Evolutionary conservation across 169 alveolate species (phyloP), one percentile per base, ranked within the genome.

Genomic region (Plasmodium gaboni): DNA sequence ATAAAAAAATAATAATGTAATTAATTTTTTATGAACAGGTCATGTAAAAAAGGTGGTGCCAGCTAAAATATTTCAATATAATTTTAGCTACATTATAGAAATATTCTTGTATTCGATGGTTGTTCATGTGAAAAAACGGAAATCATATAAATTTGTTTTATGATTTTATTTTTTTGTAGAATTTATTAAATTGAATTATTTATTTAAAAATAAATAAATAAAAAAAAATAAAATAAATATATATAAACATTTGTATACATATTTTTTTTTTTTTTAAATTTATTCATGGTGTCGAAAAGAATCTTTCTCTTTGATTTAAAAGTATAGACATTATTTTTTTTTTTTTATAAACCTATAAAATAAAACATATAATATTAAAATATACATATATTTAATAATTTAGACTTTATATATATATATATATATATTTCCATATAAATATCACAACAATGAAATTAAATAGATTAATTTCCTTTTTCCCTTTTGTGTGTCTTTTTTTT

Each of bases 391-490:
- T 38, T 38, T 38, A 38, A 38, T 38, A 38, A 5, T 38, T 38
- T 38, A 9, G 9, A 38, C 46, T 32, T 5, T 38, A 19, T 19
- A 19, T 19, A 19, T 74, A 74, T 26, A 22, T 17, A 57, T 38
- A 57, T 38, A 38, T 38, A 32, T 5, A 32, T 32, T 32, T 5
- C 5, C 46, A 38, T 38, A 38, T 38, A 5, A 24, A 19, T 38
- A n/a, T 53, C 32, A 42, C 44, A n/a, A 83, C 70, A 85, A 73
- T 63, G 50, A 83, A 70, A 22, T 53, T 83, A 28, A 68, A 83
- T 46, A 22, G 15, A 50, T 53, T 83, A 38, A 42, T 61, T 19
- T 13, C 73, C n/a, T 68, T 83, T 83, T 83, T 83, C 60, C 68
- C 74, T 57, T 53, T 63, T 65, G 38, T 83, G 78, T 53, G 59